Evolutionary conservation across 805 yeast species (phyloP), one percentile per base, ranked within the genome.

Genomic region (Lipomyces anomalus): DNA sequence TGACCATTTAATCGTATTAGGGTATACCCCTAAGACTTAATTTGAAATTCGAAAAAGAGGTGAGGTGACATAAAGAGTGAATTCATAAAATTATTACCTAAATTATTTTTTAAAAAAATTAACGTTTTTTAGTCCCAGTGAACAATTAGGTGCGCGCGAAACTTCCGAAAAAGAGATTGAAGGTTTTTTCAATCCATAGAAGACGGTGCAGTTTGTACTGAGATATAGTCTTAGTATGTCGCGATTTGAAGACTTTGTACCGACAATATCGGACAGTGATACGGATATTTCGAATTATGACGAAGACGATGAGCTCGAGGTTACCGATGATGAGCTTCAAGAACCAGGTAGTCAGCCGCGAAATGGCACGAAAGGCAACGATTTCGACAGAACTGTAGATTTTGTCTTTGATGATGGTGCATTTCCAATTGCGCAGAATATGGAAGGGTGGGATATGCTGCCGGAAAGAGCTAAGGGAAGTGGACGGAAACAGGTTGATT

Each of bases 371-470:
- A 41, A 35, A 41, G 32, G 28, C 29, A 26, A 3, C 29, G 36
- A 37, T 35, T 30, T 22, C 13, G 16, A 34, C 37, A 20, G 33
- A 3, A 52, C 35, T 3, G 87, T 89, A 3, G 81, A 78, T 28
- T 87, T 92, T 60, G 65, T 73, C 17, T 89, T 89, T 60, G 74
- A 79, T 20, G 55, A 80, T 7, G 90, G 78, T 22, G 85, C 77
- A 6, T 76, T 72, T 22, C 67, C 61, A 35, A 50, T 58, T 4
- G 59, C 68, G 7, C 52, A 71, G 3, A 67, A 67, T 2, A 79
- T 81, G 43, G 78, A 76, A 46, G 95, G 95, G 3, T 88, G 97
- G 96, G 87, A 87, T 56, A 86, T 88, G 60, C 78, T 76, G 44
- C 45, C 43, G 37, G 56, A 51, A 20, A 43, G 50, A n/a, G 78